These are phyloP conservation scores for Hydrangea macrophylla DNA, from an alignment of 148 eudicot species.

Conservation along the genomic window DNA sequence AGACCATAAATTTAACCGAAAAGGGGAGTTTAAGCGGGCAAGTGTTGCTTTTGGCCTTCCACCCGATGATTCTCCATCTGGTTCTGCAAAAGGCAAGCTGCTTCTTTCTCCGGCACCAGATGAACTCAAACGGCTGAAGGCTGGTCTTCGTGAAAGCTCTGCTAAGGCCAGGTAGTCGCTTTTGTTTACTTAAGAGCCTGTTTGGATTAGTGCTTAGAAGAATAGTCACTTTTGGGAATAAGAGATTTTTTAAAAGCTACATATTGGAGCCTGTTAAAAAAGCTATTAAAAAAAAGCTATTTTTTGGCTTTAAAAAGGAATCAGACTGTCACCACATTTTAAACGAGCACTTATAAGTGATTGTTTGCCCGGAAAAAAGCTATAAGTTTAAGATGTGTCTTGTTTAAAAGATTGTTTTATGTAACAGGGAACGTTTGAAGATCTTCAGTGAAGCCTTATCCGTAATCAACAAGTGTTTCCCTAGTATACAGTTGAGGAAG, in stretches of 20 bases:
- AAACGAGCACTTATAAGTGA: too few species aligned
- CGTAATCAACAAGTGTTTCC: constrained; percentile 54
- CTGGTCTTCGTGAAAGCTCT: constrained; percentile 45
- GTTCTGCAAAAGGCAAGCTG: constrained; percentile 39
- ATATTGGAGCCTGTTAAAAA: too few species aligned
- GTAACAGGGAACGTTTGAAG: constrained; percentile 56
- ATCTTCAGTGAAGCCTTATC: constrained; percentile 45
- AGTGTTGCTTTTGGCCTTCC: constrained; percentile 47
- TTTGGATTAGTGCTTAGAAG: background rate
- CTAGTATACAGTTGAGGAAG: constrained; percentile 52
- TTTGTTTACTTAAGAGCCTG: constrained; percentile 10
- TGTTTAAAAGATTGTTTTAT: constrained; percentile 6
- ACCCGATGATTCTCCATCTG: constrained; percentile 44
- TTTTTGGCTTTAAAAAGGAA: too few species aligned
- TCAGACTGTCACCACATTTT: too few species aligned
- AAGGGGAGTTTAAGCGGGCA: constrained; percentile 44
- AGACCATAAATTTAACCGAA: constrained; percentile 41
- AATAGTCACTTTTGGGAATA: too few species aligned
- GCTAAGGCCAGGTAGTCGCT: constrained; percentile 49
- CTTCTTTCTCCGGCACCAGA: constrained; percentile 33
- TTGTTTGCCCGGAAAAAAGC: too few species aligned
- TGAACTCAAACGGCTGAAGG: constrained; percentile 47
- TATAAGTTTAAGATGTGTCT: constrained; percentile 6
- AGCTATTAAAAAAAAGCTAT: too few species aligned
- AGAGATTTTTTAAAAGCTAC: too few species aligned